Percentiles rank a stretch among this genome's conserved stretches.
Conservation (phyloP, 2,329 filamentous ascomycete species). For the Phaeoacremonium minimum region DNA sequence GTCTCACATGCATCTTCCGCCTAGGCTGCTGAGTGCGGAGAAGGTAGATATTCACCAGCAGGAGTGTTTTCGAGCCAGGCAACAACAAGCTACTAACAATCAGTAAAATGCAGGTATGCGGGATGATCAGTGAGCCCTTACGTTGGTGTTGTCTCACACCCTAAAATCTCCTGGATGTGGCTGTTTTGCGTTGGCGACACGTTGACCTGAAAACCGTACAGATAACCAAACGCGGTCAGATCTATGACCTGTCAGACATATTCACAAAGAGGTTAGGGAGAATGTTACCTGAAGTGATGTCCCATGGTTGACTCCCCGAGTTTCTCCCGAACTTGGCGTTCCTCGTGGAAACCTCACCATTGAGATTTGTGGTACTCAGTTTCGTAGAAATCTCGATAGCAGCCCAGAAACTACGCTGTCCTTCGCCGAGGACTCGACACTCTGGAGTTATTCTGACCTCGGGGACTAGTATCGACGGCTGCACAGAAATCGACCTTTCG, state of each 20-base stretch:
- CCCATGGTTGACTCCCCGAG: no score
- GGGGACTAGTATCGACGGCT: slow-evolving; percentile 5
- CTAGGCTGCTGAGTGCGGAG: slow-evolving; percentile 11
- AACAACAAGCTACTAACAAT: no score
- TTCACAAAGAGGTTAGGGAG: no score
- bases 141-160: neutral
- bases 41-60: slow-evolving; percentile 43
- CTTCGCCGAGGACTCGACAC: slow-evolving; percentile 2
- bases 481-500: no score
- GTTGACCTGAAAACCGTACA: neutral
- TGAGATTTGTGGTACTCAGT: no score
- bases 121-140: no score
- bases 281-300: no score
- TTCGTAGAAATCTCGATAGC: slow-evolving; percentile 8
- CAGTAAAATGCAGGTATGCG: no score
- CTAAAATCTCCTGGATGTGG: neutral
- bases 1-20: slow-evolving; percentile 19
- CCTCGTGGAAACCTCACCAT: no score
- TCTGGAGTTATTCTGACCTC: slow-evolving; percentile 7
- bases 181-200: neutral
- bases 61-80: slow-evolving; percentile 37
- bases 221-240: slow-evolving; percentile 2
- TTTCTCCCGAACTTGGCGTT: no score
- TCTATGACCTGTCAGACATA: slow-evolving; percentile 2
- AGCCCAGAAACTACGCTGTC: slow-evolving; percentile 8